Evolutionary conservation across 2,329 filamentous ascomycete genomes (phyloP).

Genomic region (Aspergillus cejpii): DNA sequence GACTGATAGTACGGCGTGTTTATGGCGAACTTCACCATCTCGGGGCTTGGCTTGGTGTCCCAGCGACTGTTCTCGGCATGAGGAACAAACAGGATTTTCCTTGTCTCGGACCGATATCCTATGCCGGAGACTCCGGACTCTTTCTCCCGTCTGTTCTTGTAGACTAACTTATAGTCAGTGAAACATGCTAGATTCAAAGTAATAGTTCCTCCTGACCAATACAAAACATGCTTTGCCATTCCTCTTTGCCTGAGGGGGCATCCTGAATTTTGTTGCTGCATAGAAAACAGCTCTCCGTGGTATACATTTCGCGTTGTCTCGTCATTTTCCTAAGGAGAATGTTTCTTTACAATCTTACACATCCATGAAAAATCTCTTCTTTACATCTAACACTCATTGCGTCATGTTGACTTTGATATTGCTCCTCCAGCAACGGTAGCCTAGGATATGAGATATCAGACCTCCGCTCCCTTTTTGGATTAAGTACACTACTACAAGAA

Average conservation of each 20-base stretch:
- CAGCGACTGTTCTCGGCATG: neutral
- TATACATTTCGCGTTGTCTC: too few relatives aligned
- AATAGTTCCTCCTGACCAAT: neutral
- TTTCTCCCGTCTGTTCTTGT: neutral
- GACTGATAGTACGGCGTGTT: accelerated
- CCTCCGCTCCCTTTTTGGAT: too few relatives aligned
- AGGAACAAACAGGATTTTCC: neutral
- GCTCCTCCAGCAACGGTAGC: too few relatives aligned
- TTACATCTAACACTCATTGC: too few relatives aligned
- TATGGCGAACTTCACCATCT: neutral
- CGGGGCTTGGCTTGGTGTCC: neutral
- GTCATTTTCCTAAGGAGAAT: too few relatives aligned
- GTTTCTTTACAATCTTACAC: too few relatives aligned
- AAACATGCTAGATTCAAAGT: neutral
- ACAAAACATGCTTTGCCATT: neutral
- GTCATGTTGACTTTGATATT: too few relatives aligned
- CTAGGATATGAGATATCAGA: too few relatives aligned
- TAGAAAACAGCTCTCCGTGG: neutral
- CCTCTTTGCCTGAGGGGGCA: neutral
- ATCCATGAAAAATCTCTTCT: too few relatives aligned
- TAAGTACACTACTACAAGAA: too few relatives aligned
- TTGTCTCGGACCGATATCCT: neutral
- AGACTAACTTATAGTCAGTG: neutral
- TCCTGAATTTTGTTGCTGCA: neutral
- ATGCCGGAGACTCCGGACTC: neutral